A percentile compares a stretch with the other conserved stretches of the same genome.
These are phyloP conservation scores for Neopestalotiopsis rosae DNA, from an alignment of 2,329 filamentous ascomycete genomes.

Conservation along the genomic window DNA sequence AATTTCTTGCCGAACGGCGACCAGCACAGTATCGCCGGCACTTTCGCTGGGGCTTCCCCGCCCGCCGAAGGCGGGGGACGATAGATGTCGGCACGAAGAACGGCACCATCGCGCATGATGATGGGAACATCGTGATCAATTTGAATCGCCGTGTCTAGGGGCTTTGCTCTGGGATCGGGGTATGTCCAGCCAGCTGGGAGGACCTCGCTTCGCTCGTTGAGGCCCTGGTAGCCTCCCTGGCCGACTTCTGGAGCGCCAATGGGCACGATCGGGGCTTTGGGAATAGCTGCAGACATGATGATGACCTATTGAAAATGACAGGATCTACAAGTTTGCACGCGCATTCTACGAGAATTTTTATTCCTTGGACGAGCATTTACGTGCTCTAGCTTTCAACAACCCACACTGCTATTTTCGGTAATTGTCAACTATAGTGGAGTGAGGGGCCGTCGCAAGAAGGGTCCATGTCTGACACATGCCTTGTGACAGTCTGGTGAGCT, in stretches of 20 bases:
- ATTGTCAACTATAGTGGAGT: background rate
- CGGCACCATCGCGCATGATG: slow-evolving; percentile 28
- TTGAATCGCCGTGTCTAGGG: slow-evolving; percentile 14
- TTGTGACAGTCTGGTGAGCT: background rate
- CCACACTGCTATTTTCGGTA: background rate
- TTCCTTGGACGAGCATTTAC: background rate
- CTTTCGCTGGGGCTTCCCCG: slow-evolving; percentile 6
- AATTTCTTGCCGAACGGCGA: slow-evolving; percentile 31
- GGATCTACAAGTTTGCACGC: background rate
- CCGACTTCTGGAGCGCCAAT: slow-evolving; percentile 18
- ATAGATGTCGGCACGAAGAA: slow-evolving; percentile 28
- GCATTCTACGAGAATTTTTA: background rate
- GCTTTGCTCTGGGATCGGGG: slow-evolving; percentile 10
- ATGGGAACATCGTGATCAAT: slow-evolving; percentile 26
- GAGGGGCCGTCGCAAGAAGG: background rate
- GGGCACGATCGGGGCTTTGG: slow-evolving; percentile 16
- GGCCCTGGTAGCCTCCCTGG: slow-evolving; percentile 16
- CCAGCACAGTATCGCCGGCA: slow-evolving; percentile 29
- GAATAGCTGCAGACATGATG: slow-evolving; percentile 12
- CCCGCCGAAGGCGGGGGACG: slow-evolving; percentile 22
- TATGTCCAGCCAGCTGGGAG: slow-evolving; percentile 20
- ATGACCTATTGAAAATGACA: background rate
- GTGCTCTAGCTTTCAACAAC: background rate
- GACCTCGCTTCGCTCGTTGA: slow-evolving; percentile 19
- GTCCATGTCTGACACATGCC: background rate